phyloP scores from a whole-genome alignment of 202 grass and related monocot species.

The Digitaria exilis region DNA sequence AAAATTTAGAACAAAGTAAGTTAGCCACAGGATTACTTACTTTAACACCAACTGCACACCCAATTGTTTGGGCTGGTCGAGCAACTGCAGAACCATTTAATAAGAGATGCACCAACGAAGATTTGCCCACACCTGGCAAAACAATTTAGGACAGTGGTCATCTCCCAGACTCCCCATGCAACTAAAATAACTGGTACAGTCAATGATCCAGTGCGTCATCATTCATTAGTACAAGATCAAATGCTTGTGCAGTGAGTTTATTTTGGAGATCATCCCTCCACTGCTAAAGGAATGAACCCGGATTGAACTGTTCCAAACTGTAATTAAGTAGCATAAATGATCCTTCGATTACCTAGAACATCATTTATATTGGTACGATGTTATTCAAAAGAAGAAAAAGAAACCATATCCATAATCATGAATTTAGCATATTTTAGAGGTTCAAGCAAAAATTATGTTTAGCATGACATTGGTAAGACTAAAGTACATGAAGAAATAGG shows the following conservation, averaged over 20 bases:
- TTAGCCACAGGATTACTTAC: constrained; percentile 35
- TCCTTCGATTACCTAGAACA: neutral
- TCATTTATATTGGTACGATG: neutral
- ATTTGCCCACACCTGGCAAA: constrained; percentile 81
- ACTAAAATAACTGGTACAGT: constrained; percentile 17
- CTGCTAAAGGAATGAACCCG: neutral
- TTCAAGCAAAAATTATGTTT: neutral
- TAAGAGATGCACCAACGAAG: constrained; percentile 79
- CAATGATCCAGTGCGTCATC: neutral
- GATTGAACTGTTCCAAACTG: neutral
- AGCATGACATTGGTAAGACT: neutral
- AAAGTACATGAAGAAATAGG: neutral
- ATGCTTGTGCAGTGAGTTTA: neutral
- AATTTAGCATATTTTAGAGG: neutral
- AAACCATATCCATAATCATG: neutral
- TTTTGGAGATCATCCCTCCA: neutral
- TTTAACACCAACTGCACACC: constrained; percentile 77
- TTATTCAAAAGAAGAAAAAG: neutral
- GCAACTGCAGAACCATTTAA: constrained; percentile 61
- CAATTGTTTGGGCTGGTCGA: constrained; percentile 84
- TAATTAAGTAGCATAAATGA: neutral
- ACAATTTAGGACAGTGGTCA: constrained; percentile 10
- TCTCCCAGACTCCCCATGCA: neutral
- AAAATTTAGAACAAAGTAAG: neutral
- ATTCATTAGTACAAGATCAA: neutral